Base-by-base conservation (phyloP, 2,329 filamentous ascomycete species). In the Colletotrichum simmondsii region DNA sequence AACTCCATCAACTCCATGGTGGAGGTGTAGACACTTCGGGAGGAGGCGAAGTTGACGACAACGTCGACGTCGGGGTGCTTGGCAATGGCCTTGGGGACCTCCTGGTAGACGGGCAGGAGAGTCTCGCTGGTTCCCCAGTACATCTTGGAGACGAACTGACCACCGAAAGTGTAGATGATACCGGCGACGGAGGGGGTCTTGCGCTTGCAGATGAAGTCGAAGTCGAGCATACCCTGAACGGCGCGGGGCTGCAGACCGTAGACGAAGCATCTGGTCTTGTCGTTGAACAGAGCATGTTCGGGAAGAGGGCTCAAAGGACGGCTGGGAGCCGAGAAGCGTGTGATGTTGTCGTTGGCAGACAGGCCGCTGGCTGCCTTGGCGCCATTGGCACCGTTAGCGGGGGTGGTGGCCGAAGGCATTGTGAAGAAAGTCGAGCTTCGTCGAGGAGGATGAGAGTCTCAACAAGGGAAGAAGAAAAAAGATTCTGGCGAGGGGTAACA, bases 111-210 rank as follows among this genome's bases (percentile, higher is more conserved):
- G 76, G 97, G 97, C 79, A 99, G 92, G 77, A 99, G 92, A 75
- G 97, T 99, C 90, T 99, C 97, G 88, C 95, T 98, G 82, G 97
- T 99, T 82, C 97, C 97, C 97, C 97, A 99, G 94, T 99, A 99
- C 97, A 99, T 98, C 93, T 99, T 99, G 92, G 95, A 98, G 84
- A 99, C 97, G 92, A 99, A 99, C 88, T 99, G 97, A 78, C 97
- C 97, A 84, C 97, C 97, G 83, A 99, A 99, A 80, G 97, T 98
- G 90, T 99, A 99, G 90, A 99, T 98, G 87, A 99, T 98, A 83
- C 95, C 97, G 77, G 97, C 97, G 72, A 99, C 97, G 72, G 97
- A 99, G 76, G 97, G 97, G 74, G 94, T 97, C 83, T 92, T 91
- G 81, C 97, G 94, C 92, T 98, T 98, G 95, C 97, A 99, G 88